Evolutionary conservation across 805 yeast species (phyloP).

Genomic region (Zygosaccharomyces kombuchaensis): DNA sequence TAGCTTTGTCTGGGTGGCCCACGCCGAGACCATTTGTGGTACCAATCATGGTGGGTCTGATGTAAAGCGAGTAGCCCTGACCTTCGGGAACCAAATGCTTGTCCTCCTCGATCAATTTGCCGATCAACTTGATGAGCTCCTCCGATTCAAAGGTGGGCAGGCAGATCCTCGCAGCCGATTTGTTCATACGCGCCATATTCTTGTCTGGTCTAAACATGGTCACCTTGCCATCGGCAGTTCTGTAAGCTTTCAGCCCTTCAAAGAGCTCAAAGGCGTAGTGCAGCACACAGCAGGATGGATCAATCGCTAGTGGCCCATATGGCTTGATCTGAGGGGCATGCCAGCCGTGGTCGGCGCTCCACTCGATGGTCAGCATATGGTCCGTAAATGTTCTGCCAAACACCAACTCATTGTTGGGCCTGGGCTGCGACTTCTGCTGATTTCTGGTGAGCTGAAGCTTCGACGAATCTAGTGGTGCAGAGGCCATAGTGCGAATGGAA

Average conservation of each 20-base stretch:
- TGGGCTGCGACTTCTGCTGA: constrained; percentile 47
- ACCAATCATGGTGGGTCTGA: constrained; percentile 95
- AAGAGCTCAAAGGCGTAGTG: constrained; percentile 94
- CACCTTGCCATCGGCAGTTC: constrained; percentile 55
- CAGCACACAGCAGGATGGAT: constrained; percentile 86
- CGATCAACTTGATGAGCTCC: constrained; percentile 69
- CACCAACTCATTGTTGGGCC: constrained; percentile 58
- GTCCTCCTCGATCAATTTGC: constrained; percentile 71
- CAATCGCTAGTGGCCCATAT: constrained; percentile 67
- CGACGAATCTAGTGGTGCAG: constrained; percentile 51
- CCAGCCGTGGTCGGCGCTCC: constrained; percentile 82
- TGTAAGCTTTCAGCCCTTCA: constrained; percentile 94
- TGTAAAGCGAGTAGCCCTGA: constrained; percentile 84
- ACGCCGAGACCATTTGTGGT: constrained; percentile 89
- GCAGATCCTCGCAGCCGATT: constrained; percentile 82
- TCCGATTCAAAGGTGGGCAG: constrained; percentile 81
- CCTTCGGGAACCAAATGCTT: constrained; percentile 76
- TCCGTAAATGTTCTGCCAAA: constrained; percentile 77
- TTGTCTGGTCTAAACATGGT: constrained; percentile 87
- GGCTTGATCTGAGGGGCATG: constrained; percentile 83
- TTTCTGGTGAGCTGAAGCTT: constrained; percentile 47
- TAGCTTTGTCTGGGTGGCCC: constrained; percentile 72
- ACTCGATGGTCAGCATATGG: constrained; percentile 84
- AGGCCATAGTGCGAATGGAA: constrained; percentile 15
- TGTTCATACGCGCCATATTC: constrained; percentile 89